These are phyloP conservation scores for Lindgomyces ingoldianus DNA, from an alignment of 495 filamentous ascomycete species.

Conservation along the genomic window DNA sequence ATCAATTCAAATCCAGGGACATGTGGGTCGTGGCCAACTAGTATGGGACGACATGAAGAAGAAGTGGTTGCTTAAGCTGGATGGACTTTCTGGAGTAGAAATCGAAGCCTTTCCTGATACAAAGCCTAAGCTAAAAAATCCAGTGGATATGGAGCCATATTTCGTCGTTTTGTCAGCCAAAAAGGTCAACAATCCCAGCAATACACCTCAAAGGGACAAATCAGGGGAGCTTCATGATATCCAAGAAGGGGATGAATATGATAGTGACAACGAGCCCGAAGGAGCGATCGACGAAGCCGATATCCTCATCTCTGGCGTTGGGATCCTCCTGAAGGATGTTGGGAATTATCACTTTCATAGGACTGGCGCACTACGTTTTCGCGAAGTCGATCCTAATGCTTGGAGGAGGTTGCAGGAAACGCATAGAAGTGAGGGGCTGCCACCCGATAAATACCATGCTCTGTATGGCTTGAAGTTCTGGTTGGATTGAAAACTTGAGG, in stretches of 20 bases:
- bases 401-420: constrained; percentile 7
- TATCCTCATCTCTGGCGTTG: constrained; percentile 9
- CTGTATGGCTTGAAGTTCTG: constrained; percentile 11
- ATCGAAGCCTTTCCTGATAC: constrained; percentile 20
- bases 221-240: not conserved
- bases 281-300: not conserved
- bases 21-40: constrained; percentile 9
- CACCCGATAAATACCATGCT: not conserved
- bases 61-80: constrained; percentile 11
- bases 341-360: constrained; percentile 2
- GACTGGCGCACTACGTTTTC: constrained; percentile 13
- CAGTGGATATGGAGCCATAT: not conserved
- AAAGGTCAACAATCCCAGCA: not conserved
- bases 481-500: constrained; percentile 9
- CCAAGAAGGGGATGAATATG: not conserved
- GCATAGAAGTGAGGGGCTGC: not conserved
- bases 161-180: constrained; percentile 20
- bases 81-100: not conserved
- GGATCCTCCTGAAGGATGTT: constrained; percentile 12
- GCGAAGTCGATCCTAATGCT: not conserved
- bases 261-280: not conserved
- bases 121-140: not conserved
- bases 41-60: not conserved
- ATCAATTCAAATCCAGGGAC: constrained; percentile 13
- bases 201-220: not conserved